Base-by-base conservation (phyloP, 495 filamentous ascomycete species). In the Choiromyces venosus region DNA sequence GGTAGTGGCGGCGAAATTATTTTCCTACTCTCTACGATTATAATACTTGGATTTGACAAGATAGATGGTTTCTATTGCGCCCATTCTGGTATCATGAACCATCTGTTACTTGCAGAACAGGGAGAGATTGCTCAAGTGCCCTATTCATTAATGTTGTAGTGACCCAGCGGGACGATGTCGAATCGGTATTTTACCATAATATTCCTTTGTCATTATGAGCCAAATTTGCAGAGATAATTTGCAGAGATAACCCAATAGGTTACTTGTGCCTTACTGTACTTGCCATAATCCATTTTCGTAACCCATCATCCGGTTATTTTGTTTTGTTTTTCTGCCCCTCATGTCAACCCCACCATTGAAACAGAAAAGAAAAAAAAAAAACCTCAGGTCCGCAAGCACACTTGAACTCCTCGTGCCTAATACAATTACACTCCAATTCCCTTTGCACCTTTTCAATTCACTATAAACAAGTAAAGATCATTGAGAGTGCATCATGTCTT, bases 401-500 rank as follows among this genome's bases (percentile, higher is more conserved):
- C 66, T 40, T 40, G 36, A n/a, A 37, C 33, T 21, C 36, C 66
- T n/a, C 4, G 66, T 67, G 36, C 66, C 25, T 29, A 6, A 61
- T 61, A 33, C 2, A 37, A 67, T 25, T 7, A 39, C 66, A 6
- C 4, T n/a, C 38, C 33, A n/a, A 37, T 67, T 36, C 36, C 21
- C 38, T 37, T 37, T 33, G 21, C 21, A 36, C 66, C 36, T 37
- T 33, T 67, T 40, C 33, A 0, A 33, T 67, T 40, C 66, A 40
- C 33, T 33, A 33, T 33, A n/a, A n/a, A 37, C 39, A 1, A 61
- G 52, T 4, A 29, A 61, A 61, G 52, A 33, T 18, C 52, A 61
- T 61, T 61, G 10, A 18, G 12, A 33, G 52, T 61, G 37, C 39
- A 70, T 70, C 40, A 46, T 46, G 37, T 46, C 68, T n/a, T 71